Evolutionary conservation across 768 basidiomycete species (phyloP).

Genomic region (Termitomyces sp.): DNA sequence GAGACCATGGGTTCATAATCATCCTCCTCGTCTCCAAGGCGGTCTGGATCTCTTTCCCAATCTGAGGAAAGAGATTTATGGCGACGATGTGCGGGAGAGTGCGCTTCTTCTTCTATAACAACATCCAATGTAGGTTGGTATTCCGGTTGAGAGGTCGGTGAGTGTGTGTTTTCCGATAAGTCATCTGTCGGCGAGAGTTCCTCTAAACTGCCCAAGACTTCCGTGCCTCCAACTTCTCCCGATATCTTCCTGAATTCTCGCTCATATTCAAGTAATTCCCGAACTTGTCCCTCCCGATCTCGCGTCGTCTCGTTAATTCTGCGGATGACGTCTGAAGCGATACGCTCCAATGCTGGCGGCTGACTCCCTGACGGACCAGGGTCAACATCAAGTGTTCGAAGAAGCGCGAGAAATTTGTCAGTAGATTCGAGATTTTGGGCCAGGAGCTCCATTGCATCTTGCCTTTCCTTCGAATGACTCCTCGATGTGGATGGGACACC

Average conservation of each 20-base stretch:
- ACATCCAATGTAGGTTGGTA: slow-evolving; percentile 23
- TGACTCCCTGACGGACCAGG: slow-evolving; percentile 29
- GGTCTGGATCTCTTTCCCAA: slow-evolving; percentile 61
- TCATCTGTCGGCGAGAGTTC: slow-evolving; percentile 49
- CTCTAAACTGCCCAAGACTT: slow-evolving; percentile 68
- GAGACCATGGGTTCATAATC: slow-evolving; percentile 42
- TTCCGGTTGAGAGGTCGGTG: slow-evolving; percentile 15
- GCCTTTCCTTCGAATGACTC: slow-evolving; percentile 26
- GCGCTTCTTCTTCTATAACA: slow-evolving; percentile 37
- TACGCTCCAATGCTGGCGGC: slow-evolving; percentile 54
- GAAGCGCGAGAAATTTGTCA: slow-evolving; percentile 69
- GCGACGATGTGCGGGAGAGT: slow-evolving; percentile 19
- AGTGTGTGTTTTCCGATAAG: slow-evolving; percentile 33
- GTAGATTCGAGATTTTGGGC: slow-evolving; percentile 74
- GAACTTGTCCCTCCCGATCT: slow-evolving; percentile 78
- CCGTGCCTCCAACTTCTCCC: slow-evolving; percentile 72
- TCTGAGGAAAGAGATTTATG: slow-evolving; percentile 37
- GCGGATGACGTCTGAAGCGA: slow-evolving; percentile 76
- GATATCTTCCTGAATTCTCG: slow-evolving; percentile 77
- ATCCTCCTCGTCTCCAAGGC: slow-evolving; percentile 47
- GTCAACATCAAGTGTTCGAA: slow-evolving; percentile 67
- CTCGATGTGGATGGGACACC: slow-evolving; percentile 31
- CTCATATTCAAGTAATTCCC: slow-evolving; percentile 74
- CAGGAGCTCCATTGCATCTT: slow-evolving; percentile 71
- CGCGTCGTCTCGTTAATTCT: slow-evolving; percentile 71